Evolutionary conservation across 805 yeast genomes (phyloP).

Genomic region (Ogataea paradorogensis): DNA sequence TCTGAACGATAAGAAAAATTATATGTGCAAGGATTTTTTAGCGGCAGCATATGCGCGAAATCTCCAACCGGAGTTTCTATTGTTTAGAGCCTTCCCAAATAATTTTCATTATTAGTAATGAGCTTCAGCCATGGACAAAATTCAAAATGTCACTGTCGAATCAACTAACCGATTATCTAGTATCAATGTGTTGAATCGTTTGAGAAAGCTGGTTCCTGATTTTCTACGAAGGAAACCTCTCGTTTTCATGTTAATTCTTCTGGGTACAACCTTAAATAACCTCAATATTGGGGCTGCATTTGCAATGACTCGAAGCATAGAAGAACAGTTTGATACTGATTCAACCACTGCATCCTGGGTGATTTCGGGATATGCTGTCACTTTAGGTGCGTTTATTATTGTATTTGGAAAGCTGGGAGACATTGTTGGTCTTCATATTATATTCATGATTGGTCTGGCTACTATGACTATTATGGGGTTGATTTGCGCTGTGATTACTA

Average conservation of each 20-base stretch:
- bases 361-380: constrained; percentile 41
- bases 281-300: constrained; percentile 28
- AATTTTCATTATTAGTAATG: too few relatives aligned
- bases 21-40: too few relatives aligned
- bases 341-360: constrained; percentile 41
- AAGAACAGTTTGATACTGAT: constrained; percentile 37
- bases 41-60: too few relatives aligned
- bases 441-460: constrained; percentile 3
- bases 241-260: constrained; percentile 13
- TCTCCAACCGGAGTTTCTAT: too few relatives aligned
- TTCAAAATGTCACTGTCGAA: too few relatives aligned
- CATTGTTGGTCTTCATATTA: constrained; percentile 6
- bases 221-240: background rate
- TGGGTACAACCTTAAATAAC: constrained; percentile 25
- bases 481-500: constrained; percentile 36
- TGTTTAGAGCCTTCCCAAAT: too few relatives aligned
- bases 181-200: background rate
- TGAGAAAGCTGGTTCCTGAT: background rate
- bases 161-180: too few relatives aligned
- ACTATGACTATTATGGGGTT: constrained; percentile 27
- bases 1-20: background rate
- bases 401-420: constrained; percentile 39
- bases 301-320: constrained; percentile 24
- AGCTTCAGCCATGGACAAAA: too few relatives aligned
- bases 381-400: constrained; percentile 43